Conservation (phyloP, 2,329 filamentous ascomycete genomes). For the Aspergillus sp. region DNA sequence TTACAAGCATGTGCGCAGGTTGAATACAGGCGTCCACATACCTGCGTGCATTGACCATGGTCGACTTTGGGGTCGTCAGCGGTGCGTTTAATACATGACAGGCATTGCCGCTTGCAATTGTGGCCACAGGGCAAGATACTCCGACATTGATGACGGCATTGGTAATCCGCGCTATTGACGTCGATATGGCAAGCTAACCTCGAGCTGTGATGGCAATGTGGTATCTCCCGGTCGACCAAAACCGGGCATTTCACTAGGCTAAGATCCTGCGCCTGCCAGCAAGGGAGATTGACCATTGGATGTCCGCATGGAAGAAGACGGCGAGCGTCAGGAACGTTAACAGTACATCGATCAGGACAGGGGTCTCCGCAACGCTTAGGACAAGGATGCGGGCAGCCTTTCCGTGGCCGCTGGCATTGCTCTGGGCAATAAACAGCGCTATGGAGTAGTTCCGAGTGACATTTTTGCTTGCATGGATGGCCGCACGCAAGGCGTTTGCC, state of each 20-base stretch:
- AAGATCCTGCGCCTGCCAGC: slow-evolving; percentile 50
- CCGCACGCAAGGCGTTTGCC: slow-evolving; percentile 49
- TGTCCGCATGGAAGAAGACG: slow-evolving; percentile 36
- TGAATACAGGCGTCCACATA: slow-evolving; percentile 56
- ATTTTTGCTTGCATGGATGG: slow-evolving; percentile 50
- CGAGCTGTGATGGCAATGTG: slow-evolving; percentile 61
- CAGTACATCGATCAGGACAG: slow-evolving; percentile 44
- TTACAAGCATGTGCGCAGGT: slow-evolving; percentile 63
- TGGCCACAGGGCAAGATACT: slow-evolving; percentile 62
- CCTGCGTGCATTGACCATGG: slow-evolving; percentile 49
- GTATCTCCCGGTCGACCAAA: slow-evolving; percentile 53
- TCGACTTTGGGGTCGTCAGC: slow-evolving; percentile 35
- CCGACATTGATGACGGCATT: slow-evolving; percentile 57
- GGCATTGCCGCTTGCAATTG: slow-evolving; percentile 56
- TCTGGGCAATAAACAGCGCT: slow-evolving; percentile 46
- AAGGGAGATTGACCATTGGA: slow-evolving; percentile 32
- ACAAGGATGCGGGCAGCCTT: slow-evolving; percentile 50
- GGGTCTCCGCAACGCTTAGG: slow-evolving; percentile 45
- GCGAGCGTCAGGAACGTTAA: slow-evolving; percentile 9
- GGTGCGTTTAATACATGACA: slow-evolving; percentile 48
- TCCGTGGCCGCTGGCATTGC: slow-evolving; percentile 41
- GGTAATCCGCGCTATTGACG: slow-evolving; percentile 46
- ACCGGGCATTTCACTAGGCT: slow-evolving; percentile 54
- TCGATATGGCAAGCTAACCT: slow-evolving; percentile 56
- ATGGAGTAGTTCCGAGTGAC: slow-evolving; percentile 52